Evolutionary conservation across 225 moss, liverwort and hornwort species (phyloP), one percentile per base, ranked within the genome.

Genomic region (Lunularia cruciata): DNA sequence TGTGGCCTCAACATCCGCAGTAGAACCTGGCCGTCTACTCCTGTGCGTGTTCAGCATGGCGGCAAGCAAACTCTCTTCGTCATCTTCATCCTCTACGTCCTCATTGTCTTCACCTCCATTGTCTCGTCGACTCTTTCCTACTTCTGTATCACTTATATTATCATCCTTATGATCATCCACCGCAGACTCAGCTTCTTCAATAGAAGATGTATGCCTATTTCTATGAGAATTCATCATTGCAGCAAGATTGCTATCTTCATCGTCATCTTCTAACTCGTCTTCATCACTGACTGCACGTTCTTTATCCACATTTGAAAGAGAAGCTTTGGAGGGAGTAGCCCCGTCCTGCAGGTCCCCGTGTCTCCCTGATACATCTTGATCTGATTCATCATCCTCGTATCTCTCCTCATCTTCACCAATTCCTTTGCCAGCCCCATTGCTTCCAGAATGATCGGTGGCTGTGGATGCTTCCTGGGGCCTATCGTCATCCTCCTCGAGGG

Each of bases 181-280:
- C 38, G 8, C 43, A 11, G 42, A 34, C 30, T 33, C 65, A 52
- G 47, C 66, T 48, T 57, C 58, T 12, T 60, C 63, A 18, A 74
- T 26, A 65, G 63, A 62, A 54, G 51, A 69, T 33, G 62, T 55
- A 63, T 73, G 61, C 57, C 83, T 72, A 47, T 51, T 75, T 58
- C 68, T 75, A 18, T 71, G 70, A 13, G 55, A 61, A 42, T 75
- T 76, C 78, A 76, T 68, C 78, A 76, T 76, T 16, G 71, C 78
- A 16, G 63, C 72, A 46, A 78, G 69, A 52, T 73, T 20, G 52
- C 46, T 52, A 23, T 71, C 79, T 66, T 79, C 81, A 47, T 79
- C 70, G 9, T 76, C 78, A n/a, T 76, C 68, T 26, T 31, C 52
- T 55, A 35, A 53, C 18, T 69, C 67, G 8, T 72, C 60, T 56